Conservation (phyloP, 805 yeast species). For the Wickerhamiella lipophila region DNA sequence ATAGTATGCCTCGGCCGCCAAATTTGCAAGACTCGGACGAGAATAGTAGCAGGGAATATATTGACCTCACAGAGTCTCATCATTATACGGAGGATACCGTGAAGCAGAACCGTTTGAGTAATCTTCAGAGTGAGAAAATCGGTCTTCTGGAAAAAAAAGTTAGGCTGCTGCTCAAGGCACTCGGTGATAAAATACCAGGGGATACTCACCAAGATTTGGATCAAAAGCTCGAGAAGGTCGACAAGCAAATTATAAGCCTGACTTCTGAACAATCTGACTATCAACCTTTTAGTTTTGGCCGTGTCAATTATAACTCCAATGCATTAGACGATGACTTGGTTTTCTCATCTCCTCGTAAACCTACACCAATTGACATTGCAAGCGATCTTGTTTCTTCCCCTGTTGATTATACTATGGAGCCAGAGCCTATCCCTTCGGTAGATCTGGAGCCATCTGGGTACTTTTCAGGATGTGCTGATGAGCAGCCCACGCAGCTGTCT, state of each 20-base stretch:
- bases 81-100: not conserved
- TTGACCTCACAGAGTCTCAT: not conserved
- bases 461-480: not conserved
- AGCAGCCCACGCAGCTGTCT: not conserved
- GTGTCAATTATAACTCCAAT: not conserved
- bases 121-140: conserved; percentile 20
- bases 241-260: conserved; percentile 12
- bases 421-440: not conserved
- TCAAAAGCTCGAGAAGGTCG: conserved; percentile 13
- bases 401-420: not conserved
- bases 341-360: not conserved
- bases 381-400: not conserved
- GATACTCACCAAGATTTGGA: conserved; percentile 14
- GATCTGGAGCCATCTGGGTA: not conserved
- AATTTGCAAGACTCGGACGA: not conserved
- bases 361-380: not conserved
- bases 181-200: not conserved
- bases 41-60: not conserved
- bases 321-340: not conserved
- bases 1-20: not conserved
- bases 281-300: not conserved
- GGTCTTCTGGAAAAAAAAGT: conserved; percentile 21
- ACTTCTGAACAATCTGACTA: not conserved
- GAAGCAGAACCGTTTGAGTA: not conserved
- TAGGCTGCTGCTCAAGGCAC: conserved; percentile 3